Evolutionary conservation across 495 filamentous ascomycete genomes (phyloP).

Genomic region (Lepraria neglecta): DNA sequence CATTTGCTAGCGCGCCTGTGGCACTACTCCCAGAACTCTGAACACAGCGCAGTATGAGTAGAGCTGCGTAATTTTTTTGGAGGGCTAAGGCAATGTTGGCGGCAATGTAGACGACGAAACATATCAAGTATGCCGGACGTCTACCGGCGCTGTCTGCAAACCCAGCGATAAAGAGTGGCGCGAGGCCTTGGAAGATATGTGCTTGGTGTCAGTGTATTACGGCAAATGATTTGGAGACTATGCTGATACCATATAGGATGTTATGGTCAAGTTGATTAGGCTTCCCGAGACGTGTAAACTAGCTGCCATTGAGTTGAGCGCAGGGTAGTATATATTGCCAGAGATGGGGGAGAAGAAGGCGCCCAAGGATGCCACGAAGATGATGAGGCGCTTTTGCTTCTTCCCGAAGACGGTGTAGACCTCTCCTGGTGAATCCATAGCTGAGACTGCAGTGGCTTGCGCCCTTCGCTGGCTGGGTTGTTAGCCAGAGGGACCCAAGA

Average conservation of each 20-base stretch:
- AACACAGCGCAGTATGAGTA: slow-evolving; percentile 46
- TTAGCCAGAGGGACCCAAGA: background rate
- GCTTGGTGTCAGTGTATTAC: background rate
- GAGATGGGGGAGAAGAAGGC: slow-evolving; percentile 39
- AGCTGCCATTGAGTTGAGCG: slow-evolving; percentile 33
- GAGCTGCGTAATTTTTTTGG: slow-evolving; percentile 39
- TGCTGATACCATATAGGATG: slow-evolving; percentile 36
- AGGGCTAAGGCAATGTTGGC: slow-evolving; percentile 46
- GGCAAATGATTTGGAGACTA: background rate
- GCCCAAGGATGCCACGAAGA: slow-evolving; percentile 33
- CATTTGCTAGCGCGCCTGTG: slow-evolving; percentile 34
- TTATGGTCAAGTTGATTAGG: slow-evolving; percentile 44
- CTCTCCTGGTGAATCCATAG: background rate
- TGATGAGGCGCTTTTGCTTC: slow-evolving; percentile 29
- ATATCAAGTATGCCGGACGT: slow-evolving; percentile 40
- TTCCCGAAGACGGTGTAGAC: slow-evolving; percentile 30
- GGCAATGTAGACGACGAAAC: slow-evolving; percentile 40
- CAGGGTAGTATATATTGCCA: slow-evolving; percentile 42
- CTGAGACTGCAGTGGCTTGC: background rate
- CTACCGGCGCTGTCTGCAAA: slow-evolving; percentile 46
- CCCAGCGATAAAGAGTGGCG: slow-evolving; percentile 42
- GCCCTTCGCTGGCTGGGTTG: too few relatives aligned
- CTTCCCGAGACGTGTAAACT: slow-evolving; percentile 37
- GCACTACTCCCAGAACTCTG: slow-evolving; percentile 45
- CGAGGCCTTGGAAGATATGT: slow-evolving; percentile 46